These are phyloP conservation scores for Circinella minor DNA, from an alignment of 371 early-diverging fungal species.

Conservation along the genomic window DNA sequence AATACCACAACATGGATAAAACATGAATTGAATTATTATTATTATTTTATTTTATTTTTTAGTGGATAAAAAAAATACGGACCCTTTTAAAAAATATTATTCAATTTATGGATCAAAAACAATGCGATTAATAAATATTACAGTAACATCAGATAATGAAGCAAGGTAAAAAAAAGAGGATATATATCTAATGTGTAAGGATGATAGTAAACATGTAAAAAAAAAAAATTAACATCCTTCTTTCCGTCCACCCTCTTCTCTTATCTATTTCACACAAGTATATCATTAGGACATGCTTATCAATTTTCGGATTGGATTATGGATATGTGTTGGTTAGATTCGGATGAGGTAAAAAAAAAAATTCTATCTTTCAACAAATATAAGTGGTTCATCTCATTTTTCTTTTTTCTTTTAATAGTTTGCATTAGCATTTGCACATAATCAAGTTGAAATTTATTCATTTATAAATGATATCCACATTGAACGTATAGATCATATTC, in stretches of 20 bases:
- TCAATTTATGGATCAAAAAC: conserved; percentile 54
- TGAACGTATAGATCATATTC: conserved; percentile 34
- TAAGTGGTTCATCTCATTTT: too few species aligned
- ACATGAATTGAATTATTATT: background rate
- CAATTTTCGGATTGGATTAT: conserved; percentile 71
- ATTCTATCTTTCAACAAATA: too few species aligned
- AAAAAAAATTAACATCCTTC: too few species aligned
- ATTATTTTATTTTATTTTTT: background rate
- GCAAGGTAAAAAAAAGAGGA: too few species aligned
- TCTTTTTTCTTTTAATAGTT: conserved; percentile 35
- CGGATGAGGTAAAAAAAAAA: conserved; percentile 22
- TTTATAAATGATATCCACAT: conserved; percentile 16
- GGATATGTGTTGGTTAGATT: conserved; percentile 68
- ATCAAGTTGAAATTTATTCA: conserved; percentile 65
- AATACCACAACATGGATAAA: too few species aligned
- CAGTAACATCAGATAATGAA: conserved; percentile 11
- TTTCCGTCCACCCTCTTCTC: too few species aligned
- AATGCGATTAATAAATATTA: background rate
- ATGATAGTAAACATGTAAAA: too few species aligned
- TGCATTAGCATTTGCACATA: conserved; percentile 79
- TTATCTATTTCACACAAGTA: background rate
- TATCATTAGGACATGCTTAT: conserved; percentile 13
- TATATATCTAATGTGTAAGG: too few species aligned
- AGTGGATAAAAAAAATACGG: background rate
- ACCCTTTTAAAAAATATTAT: conserved; percentile 1